Conservation (phyloP, 176 grass and related monocot species). For the Juncus effusus region DNA sequence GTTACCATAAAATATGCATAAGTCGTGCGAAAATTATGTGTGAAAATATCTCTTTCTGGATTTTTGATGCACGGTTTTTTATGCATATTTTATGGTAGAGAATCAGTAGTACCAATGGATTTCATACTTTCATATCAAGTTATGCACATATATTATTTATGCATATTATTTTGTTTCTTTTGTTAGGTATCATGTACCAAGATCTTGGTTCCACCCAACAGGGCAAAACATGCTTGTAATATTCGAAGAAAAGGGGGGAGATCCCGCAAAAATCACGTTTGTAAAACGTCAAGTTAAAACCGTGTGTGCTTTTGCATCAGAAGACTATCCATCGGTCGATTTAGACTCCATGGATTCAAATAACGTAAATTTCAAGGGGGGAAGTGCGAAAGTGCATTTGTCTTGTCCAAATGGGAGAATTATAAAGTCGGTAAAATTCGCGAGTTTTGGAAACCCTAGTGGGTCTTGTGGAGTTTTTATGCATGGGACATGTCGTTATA, state of each 20-base stretch:
- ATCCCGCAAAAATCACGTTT: slow-evolving; percentile 84
- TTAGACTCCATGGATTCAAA: slow-evolving; percentile 46
- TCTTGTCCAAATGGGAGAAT: slow-evolving; percentile 57
- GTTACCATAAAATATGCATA: too few species aligned
- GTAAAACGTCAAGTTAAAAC: slow-evolving; percentile 45
- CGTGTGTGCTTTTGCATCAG: slow-evolving; percentile 62
- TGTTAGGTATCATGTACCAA: slow-evolving; percentile 87
- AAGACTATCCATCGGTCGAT: slow-evolving; percentile 53
- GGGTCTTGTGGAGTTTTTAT: slow-evolving; percentile 59
- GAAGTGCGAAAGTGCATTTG: slow-evolving; percentile 37
- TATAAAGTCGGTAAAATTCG: slow-evolving; percentile 68
- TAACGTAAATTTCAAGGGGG: slow-evolving; percentile 5
- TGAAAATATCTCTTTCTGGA: too few species aligned
- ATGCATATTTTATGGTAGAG: too few species aligned
- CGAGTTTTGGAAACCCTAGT: slow-evolving; percentile 77
- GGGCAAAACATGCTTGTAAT: slow-evolving; percentile 72
- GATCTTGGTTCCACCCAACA: slow-evolving; percentile 82
- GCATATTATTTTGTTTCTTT: slow-evolving; percentile 20
- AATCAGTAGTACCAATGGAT: too few species aligned
- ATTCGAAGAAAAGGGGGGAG: slow-evolving; percentile 81
- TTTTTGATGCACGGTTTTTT: too few species aligned
- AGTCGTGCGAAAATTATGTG: too few species aligned
- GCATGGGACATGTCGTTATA: slow-evolving; percentile 71
- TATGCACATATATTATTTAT: too few species aligned
- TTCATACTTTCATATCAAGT: too few species aligned